These are phyloP conservation scores for Ophiocordyceps polyrhachis-furcata DNA, from an alignment of 2,329 filamentous ascomycete species.

Conservation along the genomic window DNA sequence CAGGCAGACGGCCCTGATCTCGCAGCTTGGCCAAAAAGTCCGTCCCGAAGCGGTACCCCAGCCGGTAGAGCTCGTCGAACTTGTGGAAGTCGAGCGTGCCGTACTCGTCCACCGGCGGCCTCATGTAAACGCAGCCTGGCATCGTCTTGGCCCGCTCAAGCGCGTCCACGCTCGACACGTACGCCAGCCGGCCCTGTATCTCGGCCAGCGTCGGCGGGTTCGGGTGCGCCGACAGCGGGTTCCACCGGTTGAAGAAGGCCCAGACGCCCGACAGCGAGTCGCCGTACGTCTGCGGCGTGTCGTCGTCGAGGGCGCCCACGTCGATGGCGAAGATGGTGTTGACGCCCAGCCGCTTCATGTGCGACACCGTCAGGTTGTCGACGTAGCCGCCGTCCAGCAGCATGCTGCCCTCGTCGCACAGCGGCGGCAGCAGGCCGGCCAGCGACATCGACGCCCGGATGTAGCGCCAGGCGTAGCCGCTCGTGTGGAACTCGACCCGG, in stretches of 20 bases:
- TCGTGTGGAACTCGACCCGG: conserved; percentile 80
- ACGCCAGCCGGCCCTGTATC: conserved; percentile 86
- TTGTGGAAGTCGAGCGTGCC: conserved; percentile 92
- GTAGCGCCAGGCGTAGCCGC: conserved; percentile 94
- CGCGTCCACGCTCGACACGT: conserved; percentile 87
- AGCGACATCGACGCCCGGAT: conserved; percentile 93
- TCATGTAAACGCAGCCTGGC: conserved; percentile 87
- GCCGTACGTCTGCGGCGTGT: conserved; percentile 80
- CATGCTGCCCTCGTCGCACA: conserved; percentile 96
- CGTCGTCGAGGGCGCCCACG: conserved; percentile 80
- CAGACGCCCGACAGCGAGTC: conserved; percentile 90
- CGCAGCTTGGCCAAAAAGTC: conserved; percentile 60
- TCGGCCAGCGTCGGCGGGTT: conserved; percentile 92
- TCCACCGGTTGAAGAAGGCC: conserved; percentile 93
- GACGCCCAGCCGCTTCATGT: conserved; percentile 89
- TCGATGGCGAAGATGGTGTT: conserved; percentile 93
- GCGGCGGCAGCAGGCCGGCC: conserved; percentile 74
- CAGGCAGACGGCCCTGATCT: conserved; percentile 55
- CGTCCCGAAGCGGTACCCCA: conserved; percentile 75
- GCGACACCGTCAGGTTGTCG: conserved; percentile 88
- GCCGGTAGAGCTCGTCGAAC: conserved; percentile 88
- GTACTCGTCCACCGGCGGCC: conserved; percentile 82
- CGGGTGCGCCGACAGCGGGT: conserved; percentile 71
- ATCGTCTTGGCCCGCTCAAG: conserved; percentile 83
- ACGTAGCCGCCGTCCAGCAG: conserved; percentile 91